A percentile compares a stretch with the other conserved stretches of the same genome.
These are phyloP conservation scores for Polyplosphaeria fusca DNA, from an alignment of 495 filamentous ascomycete species.

Conservation along the genomic window DNA sequence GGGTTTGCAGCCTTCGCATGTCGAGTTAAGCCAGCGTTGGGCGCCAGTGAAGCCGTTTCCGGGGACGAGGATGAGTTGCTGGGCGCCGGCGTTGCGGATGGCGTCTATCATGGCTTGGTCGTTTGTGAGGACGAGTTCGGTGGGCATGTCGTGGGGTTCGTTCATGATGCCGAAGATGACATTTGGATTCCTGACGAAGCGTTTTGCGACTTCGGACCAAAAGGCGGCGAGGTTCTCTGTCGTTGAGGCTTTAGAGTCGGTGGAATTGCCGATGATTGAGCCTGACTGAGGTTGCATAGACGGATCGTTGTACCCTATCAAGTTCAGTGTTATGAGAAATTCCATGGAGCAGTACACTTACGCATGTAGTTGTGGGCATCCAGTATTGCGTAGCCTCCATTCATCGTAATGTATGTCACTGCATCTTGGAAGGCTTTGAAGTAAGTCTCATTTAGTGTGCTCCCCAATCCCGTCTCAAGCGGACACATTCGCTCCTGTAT, in stretches of 20 bases:
- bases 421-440: slow-evolving; percentile 31
- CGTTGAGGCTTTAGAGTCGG: slow-evolving; percentile 30
- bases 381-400: slow-evolving; percentile 33
- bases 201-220: slow-evolving; percentile 32
- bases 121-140: slow-evolving; percentile 28
- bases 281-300: slow-evolving; percentile 32
- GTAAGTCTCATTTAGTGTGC: slow-evolving; percentile 36
- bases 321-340: background rate
- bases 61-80: slow-evolving; percentile 35
- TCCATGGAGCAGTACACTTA: background rate
- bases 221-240: slow-evolving; percentile 33
- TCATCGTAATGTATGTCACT: slow-evolving; percentile 32
- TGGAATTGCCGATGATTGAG: slow-evolving; percentile 34
- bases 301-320: slow-evolving; percentile 34
- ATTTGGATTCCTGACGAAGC: slow-evolving; percentile 31
- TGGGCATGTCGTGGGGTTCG: slow-evolving; percentile 38
- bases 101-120: slow-evolving; percentile 33
- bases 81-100: slow-evolving; percentile 31
- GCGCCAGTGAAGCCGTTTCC: slow-evolving; percentile 37
- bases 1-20: slow-evolving; percentile 20
- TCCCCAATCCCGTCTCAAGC: slow-evolving; percentile 29
- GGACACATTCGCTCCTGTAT: slow-evolving; percentile 37
- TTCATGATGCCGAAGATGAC: slow-evolving; percentile 39
- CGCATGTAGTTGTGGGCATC: slow-evolving; percentile 40
- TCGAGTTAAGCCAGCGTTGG: slow-evolving; percentile 29